Evolutionary conservation across 352 stramenopile genomes (phyloP).

Genomic region (Phytopythium montanum): DNA sequence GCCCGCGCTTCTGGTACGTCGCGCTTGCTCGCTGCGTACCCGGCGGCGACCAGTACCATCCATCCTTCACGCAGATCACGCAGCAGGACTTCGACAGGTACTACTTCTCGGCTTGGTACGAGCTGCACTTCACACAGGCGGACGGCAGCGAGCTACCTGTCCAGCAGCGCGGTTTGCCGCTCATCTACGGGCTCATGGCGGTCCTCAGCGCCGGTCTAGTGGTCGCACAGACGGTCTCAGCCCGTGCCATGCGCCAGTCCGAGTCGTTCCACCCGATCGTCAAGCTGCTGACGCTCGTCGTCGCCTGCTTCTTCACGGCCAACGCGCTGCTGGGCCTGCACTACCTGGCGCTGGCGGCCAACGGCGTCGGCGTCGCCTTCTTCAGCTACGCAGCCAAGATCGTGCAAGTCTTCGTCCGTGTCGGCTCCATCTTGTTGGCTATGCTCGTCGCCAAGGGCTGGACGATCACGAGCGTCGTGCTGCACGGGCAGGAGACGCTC

Average conservation of each 20-base stretch:
- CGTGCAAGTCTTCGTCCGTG: constrained; percentile 60
- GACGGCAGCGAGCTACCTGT: constrained; percentile 64
- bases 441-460: constrained; percentile 79
- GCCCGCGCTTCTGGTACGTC: constrained; percentile 70
- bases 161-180: constrained; percentile 52
- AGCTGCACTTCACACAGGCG: constrained; percentile 70
- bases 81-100: constrained; percentile 69
- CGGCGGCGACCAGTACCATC: constrained; percentile 53
- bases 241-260: constrained; percentile 36
- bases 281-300: constrained; percentile 59
- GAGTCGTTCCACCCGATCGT: constrained; percentile 83
- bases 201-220: constrained; percentile 31
- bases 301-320: constrained; percentile 56
- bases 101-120: constrained; percentile 79
- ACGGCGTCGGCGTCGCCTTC: constrained; percentile 64
- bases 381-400: constrained; percentile 72
- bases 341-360: constrained; percentile 56
- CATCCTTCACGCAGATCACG: constrained; percentile 64
- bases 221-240: constrained; percentile 40
- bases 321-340: constrained; percentile 60
- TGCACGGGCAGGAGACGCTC: constrained; percentile 64
- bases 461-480: constrained; percentile 67
- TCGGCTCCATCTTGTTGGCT: constrained; percentile 64
- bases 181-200: constrained; percentile 51
- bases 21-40: constrained; percentile 66